These are phyloP conservation scores for Rhynchospora breviuscula DNA, from an alignment of 176 grass and related monocot species.

Conservation along the genomic window DNA sequence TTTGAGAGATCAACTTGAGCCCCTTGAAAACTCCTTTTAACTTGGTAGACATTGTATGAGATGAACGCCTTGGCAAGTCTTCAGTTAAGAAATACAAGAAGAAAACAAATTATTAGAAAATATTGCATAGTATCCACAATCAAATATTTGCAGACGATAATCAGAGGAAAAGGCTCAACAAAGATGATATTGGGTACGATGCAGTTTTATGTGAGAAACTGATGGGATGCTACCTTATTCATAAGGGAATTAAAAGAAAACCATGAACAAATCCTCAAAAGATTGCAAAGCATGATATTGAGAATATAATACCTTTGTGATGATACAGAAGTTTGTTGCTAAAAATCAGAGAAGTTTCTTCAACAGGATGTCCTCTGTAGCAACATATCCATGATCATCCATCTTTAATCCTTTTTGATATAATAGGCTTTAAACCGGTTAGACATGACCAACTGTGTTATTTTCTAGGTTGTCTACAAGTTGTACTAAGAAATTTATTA, in stretches of 20 bases:
- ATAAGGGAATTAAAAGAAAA: background rate
- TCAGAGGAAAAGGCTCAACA: background rate
- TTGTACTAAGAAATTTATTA: background rate
- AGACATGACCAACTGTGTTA: slow-evolving; percentile 13
- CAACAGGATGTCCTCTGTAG: slow-evolving; percentile 8
- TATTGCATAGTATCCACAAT: slow-evolving; percentile 3
- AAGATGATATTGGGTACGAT: background rate
- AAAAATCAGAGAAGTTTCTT: slow-evolving; percentile 1
- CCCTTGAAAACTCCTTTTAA: slow-evolving; percentile 76
- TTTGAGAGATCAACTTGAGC: slow-evolving; percentile 62
- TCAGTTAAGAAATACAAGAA: background rate
- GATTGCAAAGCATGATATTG: background rate
- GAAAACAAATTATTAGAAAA: background rate
- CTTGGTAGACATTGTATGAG: slow-evolving; percentile 55
- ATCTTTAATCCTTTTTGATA: slow-evolving; percentile 11
- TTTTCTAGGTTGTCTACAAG: slow-evolving; percentile 25
- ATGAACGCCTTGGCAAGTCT: background rate
- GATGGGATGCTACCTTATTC: background rate
- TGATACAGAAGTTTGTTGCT: background rate
- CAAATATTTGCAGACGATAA: background rate
- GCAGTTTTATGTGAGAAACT: background rate
- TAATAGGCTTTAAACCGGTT: slow-evolving; percentile 12
- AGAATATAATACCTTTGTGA: slow-evolving; percentile 21
- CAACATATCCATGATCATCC: slow-evolving; percentile 8
- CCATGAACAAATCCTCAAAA: background rate